Percentiles rank a stretch among this genome's conserved stretches.
phyloP scores from a whole-genome alignment of 805 yeast genomes.

The Metschnikowia sp. region DNA sequence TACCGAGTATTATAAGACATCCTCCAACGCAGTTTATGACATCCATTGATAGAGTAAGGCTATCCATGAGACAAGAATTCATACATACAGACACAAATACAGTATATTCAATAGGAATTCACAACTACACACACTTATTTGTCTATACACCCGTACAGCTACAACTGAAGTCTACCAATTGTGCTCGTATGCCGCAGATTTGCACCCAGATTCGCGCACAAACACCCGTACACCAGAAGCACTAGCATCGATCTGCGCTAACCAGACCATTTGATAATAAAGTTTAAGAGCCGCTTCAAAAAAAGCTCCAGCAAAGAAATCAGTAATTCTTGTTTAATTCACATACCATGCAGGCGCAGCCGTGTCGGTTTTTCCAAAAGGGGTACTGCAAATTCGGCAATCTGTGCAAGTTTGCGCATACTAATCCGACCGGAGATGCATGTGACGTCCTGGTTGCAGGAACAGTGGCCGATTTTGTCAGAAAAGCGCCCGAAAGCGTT shows the following conservation, averaged over 20 bases:
- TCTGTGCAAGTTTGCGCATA: constrained; percentile 26
- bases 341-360: constrained; percentile 5
- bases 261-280: too few relatives aligned
- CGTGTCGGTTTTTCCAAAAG: constrained; percentile 23
- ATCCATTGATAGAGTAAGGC: too few relatives aligned
- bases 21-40: too few relatives aligned
- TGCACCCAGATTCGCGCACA: neutral
- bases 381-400: constrained; percentile 29
- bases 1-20: too few relatives aligned
- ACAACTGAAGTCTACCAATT: too few relatives aligned
- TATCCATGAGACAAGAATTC: too few relatives aligned
- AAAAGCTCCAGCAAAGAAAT: neutral
- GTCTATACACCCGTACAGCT: too few relatives aligned
- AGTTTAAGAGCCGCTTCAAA: too few relatives aligned
- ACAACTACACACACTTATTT: too few relatives aligned
- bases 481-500: constrained; percentile 8
- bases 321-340: neutral
- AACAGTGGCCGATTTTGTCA: constrained; percentile 8
- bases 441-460: constrained; percentile 3
- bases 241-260: neutral
- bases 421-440: constrained; percentile 2
- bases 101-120: too few relatives aligned
- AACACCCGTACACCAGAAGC: constrained; percentile 12
- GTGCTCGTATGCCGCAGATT: neutral
- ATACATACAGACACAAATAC: too few relatives aligned